Conservation (phyloP, 129 eudicot genomes). For the Heracleum sosnowskyi region DNA sequence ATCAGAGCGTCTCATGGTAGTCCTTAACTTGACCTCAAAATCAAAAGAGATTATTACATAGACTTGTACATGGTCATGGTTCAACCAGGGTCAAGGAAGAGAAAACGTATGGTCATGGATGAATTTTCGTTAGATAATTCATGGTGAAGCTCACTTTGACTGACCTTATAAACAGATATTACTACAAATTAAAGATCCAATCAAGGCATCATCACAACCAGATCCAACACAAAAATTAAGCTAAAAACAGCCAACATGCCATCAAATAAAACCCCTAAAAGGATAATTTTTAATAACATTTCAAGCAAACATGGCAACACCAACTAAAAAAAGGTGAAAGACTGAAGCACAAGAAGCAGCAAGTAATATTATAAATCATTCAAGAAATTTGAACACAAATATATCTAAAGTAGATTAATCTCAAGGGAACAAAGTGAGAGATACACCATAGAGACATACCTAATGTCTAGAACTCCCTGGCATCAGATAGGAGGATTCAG, state of each 20-base stretch:
- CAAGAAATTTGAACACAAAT: neutral
- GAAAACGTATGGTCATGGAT: neutral
- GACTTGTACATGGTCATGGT: neutral
- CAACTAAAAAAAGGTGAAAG: neutral
- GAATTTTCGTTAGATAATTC: neutral
- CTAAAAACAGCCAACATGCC: neutral
- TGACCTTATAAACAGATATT: neutral
- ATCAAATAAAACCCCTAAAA: neutral
- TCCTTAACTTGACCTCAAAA: neutral
- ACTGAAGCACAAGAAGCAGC: neutral
- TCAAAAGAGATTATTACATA: neutral
- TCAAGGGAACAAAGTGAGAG: neutral
- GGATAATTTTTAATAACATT: neutral
- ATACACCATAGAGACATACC: neutral
- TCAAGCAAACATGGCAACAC: neutral
- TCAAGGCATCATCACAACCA: neutral
- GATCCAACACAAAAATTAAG: neutral
- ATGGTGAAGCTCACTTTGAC: neutral
- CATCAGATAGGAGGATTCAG: conserved; percentile 1
- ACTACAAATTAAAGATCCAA: neutral
- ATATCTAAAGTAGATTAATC: neutral
- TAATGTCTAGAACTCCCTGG: conserved; percentile 6
- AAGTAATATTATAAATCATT: neutral
- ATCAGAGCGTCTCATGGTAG: neutral
- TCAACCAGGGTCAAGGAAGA: neutral